A percentile compares a stretch with the other conserved stretches of the same genome.
Conservation (phyloP, 23 red algal genomes). For the Porphyridium purpureum region DNA sequence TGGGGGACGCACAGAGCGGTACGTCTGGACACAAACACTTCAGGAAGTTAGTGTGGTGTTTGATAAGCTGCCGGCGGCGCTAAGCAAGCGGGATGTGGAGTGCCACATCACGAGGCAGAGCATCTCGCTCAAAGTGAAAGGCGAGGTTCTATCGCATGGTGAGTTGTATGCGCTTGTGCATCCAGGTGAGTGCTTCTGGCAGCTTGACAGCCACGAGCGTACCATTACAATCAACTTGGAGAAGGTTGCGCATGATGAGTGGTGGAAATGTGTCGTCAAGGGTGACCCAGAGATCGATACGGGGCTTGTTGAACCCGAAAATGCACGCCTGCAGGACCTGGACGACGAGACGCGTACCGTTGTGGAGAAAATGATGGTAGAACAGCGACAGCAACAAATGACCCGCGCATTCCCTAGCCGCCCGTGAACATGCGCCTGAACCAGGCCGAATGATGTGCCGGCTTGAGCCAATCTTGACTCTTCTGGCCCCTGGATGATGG, state of each 20-base stretch:
- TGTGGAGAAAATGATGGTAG: constrained; percentile 19
- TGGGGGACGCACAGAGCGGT: constrained; percentile 4
- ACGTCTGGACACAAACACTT: constrained; percentile 16
- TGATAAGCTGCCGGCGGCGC: background rate
- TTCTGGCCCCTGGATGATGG: too few relatives aligned
- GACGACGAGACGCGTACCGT: constrained; percentile 8
- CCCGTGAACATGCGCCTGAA: too few relatives aligned
- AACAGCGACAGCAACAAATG: constrained; percentile 11
- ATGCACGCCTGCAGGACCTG: constrained; percentile 2
- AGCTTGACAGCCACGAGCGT: constrained; percentile 6
- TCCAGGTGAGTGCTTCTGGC: constrained; percentile 9
- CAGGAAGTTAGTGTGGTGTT: constrained; percentile 6
- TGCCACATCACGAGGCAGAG: background rate
- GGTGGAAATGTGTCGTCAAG: constrained; percentile 5
- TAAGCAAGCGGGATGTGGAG: background rate
- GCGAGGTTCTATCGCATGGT: background rate
- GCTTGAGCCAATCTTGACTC: too few relatives aligned
- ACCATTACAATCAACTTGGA: constrained; percentile 4
- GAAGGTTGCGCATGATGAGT: constrained; percentile 3
- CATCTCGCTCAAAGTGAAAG: background rate
- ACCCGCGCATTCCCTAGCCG: too few relatives aligned
- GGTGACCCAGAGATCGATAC: constrained; percentile 13
- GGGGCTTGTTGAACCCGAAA: constrained; percentile 6
- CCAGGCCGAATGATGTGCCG: too few relatives aligned
- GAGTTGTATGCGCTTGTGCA: constrained; percentile 3